Conservation (phyloP, 768 basidiomycete species). For the Naganishia antarctica region DNA sequence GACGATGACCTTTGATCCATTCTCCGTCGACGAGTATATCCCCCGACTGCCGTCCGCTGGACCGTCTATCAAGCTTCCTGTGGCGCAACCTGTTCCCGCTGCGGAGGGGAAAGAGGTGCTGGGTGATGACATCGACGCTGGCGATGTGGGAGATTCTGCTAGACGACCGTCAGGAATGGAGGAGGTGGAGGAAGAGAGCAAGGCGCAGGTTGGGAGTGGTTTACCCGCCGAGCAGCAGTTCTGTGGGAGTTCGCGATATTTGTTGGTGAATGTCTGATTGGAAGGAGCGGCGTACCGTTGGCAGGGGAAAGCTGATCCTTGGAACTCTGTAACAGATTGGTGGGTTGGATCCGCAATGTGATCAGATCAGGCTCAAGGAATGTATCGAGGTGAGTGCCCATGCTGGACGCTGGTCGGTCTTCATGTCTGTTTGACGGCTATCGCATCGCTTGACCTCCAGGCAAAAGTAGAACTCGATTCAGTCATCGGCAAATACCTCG, state of each 20-base stretch:
- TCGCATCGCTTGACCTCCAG: background rate
- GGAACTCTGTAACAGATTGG: background rate
- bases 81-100: background rate
- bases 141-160: background rate
- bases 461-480: background rate
- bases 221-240: slow-evolving; percentile 1
- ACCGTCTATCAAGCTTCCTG: slow-evolving; percentile 1
- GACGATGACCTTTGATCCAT: slow-evolving; percentile 10
- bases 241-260: slow-evolving; percentile 14
- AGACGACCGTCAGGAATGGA: background rate
- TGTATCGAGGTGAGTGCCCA: background rate
- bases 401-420: no score
- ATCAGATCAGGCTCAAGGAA: background rate
- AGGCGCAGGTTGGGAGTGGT: background rate
- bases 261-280: background rate
- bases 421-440: no score
- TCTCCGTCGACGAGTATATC: background rate
- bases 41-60: no score
- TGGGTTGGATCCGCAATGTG: background rate
- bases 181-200: background rate
- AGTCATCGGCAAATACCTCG: background rate
- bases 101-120: background rate
- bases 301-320: no score
- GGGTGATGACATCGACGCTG: background rate
- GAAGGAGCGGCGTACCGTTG: no score